Percentiles rank a stretch among this genome's conserved stretches.
Evolutionary conservation across 164 flowering plant genomes (phyloP).

Genomic region (Magnolia kwangsiensis): DNA sequence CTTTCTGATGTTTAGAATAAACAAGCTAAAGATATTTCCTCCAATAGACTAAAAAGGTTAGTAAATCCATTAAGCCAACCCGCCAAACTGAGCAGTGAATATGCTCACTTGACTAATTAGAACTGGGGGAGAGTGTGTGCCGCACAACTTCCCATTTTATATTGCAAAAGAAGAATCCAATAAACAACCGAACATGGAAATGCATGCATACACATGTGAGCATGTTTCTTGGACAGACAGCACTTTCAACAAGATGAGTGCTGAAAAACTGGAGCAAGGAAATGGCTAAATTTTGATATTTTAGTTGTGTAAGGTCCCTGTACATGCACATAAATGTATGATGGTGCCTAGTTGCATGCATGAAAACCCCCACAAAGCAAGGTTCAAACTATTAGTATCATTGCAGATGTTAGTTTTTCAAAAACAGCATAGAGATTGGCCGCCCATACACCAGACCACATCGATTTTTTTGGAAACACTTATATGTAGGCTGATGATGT

Average conservation of each 20-base stretch:
- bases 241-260: no score
- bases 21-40: neutral
- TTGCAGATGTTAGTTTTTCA: neutral
- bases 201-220: neutral
- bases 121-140: neutral
- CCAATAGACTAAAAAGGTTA: neutral
- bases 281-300: neutral
- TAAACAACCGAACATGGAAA: neutral
- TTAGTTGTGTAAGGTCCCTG: neutral
- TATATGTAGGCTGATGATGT: no score
- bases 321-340: neutral
- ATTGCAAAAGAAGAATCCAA: neutral
- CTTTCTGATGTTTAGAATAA: neutral
- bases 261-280: neutral
- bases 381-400: neutral
- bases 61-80: neutral
- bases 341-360: neutral
- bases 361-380: neutral
- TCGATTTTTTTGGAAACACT: no score
- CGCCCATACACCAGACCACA: neutral
- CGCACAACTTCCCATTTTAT: neutral
- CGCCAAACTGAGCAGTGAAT: neutral
- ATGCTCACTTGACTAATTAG: neutral
- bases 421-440: neutral
- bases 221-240: no score